Percentiles rank a stretch among this genome's conserved stretches.
Conservation (phyloP, 768 basidiomycete species). For the Russula brevipes region DNA sequence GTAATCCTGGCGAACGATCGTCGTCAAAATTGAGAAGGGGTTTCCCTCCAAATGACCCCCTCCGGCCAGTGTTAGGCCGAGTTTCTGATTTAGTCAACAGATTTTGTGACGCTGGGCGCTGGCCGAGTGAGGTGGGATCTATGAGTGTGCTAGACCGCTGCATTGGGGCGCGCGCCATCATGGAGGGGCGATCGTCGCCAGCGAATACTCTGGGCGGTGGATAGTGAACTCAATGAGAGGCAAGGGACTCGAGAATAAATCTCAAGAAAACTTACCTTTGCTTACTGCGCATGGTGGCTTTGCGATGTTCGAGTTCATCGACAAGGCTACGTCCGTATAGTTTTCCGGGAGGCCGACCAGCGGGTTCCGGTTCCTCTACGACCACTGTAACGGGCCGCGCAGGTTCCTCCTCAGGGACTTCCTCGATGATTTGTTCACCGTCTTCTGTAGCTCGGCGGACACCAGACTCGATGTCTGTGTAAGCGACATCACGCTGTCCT, state of each 20-base stretch:
- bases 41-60: conserved; percentile 49
- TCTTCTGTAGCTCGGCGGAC: conserved; percentile 73
- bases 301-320: conserved; percentile 81
- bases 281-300: conserved; percentile 75
- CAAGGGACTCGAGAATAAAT: conserved; percentile 1
- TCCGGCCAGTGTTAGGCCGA: conserved; percentile 40
- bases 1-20: conserved; percentile 36
- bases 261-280: conserved; percentile 54
- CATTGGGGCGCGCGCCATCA: conserved; percentile 73
- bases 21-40: conserved; percentile 66
- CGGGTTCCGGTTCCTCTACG: conserved; percentile 26
- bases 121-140: conserved; percentile 57
- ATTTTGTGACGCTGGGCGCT: conserved; percentile 42
- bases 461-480: conserved; percentile 51
- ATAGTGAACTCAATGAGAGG: neutral
- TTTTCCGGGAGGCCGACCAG: conserved; percentile 64
- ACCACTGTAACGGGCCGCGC: conserved; percentile 31
- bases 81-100: conserved; percentile 42
- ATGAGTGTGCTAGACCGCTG: conserved; percentile 64
- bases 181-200: conserved; percentile 84
- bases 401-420: conserved; percentile 33
- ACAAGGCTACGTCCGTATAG: conserved; percentile 86
- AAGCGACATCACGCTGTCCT: conserved; percentile 58
- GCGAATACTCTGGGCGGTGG: conserved; percentile 61
- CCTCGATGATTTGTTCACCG: conserved; percentile 67